phyloP scores from a whole-genome alignment of 805 yeast species.

The Priceomyces melissophilus region DNA sequence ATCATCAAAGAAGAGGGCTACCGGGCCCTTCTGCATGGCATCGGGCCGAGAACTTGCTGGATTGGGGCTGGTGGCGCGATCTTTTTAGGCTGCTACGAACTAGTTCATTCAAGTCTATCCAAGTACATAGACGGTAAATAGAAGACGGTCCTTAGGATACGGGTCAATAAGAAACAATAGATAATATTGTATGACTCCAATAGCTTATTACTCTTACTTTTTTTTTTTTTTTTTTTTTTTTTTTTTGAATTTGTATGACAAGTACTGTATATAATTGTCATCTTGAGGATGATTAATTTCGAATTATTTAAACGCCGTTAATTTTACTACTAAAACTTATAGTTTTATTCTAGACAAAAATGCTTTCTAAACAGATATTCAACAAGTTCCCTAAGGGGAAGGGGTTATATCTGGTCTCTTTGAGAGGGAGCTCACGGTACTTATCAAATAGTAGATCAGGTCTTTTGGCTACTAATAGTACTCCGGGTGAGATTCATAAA shows the following conservation, averaged over 20 bases:
- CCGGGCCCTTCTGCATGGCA: conserved; percentile 70
- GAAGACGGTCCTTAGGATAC: no score
- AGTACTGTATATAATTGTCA: not conserved
- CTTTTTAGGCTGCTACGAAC: conserved; percentile 90
- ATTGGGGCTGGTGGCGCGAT: conserved; percentile 98
- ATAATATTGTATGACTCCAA: no score
- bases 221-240: no score
- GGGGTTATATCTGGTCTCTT: conserved; percentile 2
- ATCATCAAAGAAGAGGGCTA: conserved; percentile 73
- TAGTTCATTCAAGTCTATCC: conserved; percentile 39
- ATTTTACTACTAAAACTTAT: not conserved
- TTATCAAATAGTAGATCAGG: conserved; percentile 7
- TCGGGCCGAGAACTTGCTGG: conserved; percentile 97
- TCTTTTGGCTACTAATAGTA: conserved; percentile 5
- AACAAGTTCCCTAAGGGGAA: conserved; percentile 4
- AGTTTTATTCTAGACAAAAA: not conserved
- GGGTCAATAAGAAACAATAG: no score
- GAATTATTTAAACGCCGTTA: not conserved
- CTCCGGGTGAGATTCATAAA: conserved; percentile 14
- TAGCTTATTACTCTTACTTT: no score
- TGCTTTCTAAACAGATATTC: conserved; percentile 7
- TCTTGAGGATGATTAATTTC: conserved; percentile 1
- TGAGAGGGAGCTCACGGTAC: conserved; percentile 5
- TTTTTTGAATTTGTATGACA: no score
- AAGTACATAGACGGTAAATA: no score